Evolutionary conservation across 2,329 filamentous ascomycete species (phyloP).

Genomic region (Aspergillus niger): DNA sequence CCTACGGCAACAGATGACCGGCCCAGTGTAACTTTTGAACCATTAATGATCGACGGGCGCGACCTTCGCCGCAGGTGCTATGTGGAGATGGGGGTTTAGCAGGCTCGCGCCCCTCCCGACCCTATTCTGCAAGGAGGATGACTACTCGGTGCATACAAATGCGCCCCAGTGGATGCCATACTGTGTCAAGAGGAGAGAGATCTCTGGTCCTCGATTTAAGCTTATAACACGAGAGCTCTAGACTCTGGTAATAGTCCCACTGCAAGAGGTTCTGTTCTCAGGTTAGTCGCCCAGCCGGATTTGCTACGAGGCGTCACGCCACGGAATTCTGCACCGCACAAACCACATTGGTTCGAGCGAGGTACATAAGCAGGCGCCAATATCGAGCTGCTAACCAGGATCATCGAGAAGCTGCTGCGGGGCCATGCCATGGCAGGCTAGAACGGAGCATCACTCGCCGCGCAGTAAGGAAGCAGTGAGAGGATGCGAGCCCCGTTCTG

Average conservation of each 20-base stretch:
- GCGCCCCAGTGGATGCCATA: neutral
- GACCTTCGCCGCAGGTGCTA: neutral
- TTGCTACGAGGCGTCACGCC: neutral
- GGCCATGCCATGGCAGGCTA: neutral
- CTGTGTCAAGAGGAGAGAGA: neutral
- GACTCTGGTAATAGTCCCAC: neutral
- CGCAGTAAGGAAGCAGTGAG: neutral
- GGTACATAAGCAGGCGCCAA: neutral
- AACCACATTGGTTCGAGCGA: neutral
- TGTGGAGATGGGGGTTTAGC: neutral
- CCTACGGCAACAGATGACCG: neutral
- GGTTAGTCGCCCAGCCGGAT: neutral
- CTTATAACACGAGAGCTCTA: neutral
- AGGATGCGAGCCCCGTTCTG: neutral
- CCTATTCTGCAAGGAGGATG: neutral
- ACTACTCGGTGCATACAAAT: neutral
- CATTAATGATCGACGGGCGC: neutral
- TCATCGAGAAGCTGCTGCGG: neutral
- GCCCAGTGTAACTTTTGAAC: neutral
- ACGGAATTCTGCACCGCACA: neutral
- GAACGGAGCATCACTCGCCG: neutral
- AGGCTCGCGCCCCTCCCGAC: neutral
- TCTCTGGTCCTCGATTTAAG: neutral
- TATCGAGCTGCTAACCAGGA: neutral
- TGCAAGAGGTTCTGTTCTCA: neutral